Evolutionary conservation across 2,329 filamentous ascomycete species (phyloP).

Genomic region (Pezicula neosporulosa): DNA sequence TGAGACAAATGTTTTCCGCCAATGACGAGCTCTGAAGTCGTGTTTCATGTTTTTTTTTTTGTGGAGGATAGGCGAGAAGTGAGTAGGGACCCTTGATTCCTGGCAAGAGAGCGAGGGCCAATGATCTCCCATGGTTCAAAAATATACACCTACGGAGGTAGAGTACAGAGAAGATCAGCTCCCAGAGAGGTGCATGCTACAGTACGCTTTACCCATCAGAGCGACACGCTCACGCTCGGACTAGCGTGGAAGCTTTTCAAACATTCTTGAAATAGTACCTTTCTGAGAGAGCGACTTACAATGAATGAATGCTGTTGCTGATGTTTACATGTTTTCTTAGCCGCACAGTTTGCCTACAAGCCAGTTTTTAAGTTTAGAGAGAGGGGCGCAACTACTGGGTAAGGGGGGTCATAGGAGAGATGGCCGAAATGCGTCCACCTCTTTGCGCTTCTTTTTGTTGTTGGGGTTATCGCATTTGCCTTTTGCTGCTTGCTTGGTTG

Average conservation of each 20-base stretch:
- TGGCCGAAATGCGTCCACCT: not conserved
- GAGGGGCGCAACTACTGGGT: not conserved
- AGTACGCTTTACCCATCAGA: not conserved
- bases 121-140: too few relatives aligned
- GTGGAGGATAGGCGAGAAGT: too few relatives aligned
- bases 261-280: slow-evolving; percentile 2
- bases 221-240: slow-evolving; percentile 1
- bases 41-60: too few relatives aligned
- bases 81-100: too few relatives aligned
- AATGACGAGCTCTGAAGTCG: too few relatives aligned
- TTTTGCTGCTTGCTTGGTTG: not conserved
- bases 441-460: not conserved
- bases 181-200: too few relatives aligned
- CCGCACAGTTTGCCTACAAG: not conserved
- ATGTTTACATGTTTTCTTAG: not conserved
- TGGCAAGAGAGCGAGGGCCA: too few relatives aligned
- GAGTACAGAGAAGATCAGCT: too few relatives aligned
- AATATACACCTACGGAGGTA: too few relatives aligned
- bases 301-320: not conserved
- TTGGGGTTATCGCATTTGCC: not conserved
- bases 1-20: too few relatives aligned
- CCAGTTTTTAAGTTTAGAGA: not conserved
- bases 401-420: not conserved
- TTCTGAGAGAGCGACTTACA: not conserved
- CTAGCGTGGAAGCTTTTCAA: not conserved